Evolutionary conservation across 1,284 basidiomycete species (phyloP).

Genomic region (Stereum hirsutum): DNA sequence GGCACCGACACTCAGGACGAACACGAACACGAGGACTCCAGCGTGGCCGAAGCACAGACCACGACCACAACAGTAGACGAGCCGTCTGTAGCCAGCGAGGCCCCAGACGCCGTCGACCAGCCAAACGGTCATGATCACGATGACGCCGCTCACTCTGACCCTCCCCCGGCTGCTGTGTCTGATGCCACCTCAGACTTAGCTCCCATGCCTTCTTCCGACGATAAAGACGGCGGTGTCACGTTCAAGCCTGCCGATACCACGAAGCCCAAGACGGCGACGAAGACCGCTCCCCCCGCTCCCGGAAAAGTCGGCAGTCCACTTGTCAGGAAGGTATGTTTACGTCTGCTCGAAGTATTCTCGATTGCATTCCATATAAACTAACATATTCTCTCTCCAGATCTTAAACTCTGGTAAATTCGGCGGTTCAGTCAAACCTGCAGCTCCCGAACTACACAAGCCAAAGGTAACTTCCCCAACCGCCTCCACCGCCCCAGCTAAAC

Average conservation of each 20-base stretch:
- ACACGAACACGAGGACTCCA: conserved; percentile 44
- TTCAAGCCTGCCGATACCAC: conserved; percentile 6
- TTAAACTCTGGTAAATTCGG: conserved; percentile 62
- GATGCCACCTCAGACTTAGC: conserved; percentile 1
- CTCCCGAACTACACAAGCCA: conserved; percentile 25
- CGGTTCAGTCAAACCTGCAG: conserved; percentile 41
- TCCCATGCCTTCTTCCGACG: conserved; percentile 1
- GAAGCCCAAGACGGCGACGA: conserved; percentile 33
- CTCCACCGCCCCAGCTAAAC: conserved; percentile 13
- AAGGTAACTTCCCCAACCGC: conserved; percentile 30
- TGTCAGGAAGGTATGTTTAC: conserved; percentile 60
- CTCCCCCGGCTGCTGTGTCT: conserved; percentile 4
- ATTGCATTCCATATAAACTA: too few species aligned
- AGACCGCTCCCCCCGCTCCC: conserved; percentile 27
- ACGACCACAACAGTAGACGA: conserved; percentile 1
- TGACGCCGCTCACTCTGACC: conserved; percentile 7
- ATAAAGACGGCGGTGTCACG: neutral
- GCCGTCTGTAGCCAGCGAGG: conserved; percentile 5
- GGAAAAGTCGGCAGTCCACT: too few species aligned
- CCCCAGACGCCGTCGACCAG: conserved; percentile 9
- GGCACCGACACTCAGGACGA: conserved; percentile 19
- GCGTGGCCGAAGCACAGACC: conserved; percentile 23
- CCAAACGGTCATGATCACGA: conserved; percentile 6
- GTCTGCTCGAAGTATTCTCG: too few species aligned
- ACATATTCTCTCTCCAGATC: conserved; percentile 36